These are phyloP conservation scores for Parsonsia alboflavescens DNA, from an alignment of 257 asterid species.

Conservation along the genomic window DNA sequence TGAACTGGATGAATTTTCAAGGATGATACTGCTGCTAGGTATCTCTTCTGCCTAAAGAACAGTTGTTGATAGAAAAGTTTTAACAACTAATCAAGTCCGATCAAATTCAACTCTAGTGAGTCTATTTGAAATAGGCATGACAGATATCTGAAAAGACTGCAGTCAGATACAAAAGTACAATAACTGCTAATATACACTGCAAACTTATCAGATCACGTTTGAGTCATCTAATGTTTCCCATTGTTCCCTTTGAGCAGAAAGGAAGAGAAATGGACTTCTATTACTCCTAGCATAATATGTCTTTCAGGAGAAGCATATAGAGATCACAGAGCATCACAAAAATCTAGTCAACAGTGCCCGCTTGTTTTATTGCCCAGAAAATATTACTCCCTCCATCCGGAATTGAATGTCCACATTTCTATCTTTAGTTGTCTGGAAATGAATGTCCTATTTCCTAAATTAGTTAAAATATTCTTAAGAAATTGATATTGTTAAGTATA, in stretches of 20 bases:
- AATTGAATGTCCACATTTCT: no score
- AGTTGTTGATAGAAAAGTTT: not conserved
- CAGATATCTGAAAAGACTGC: not conserved
- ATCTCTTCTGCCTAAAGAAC: constrained; percentile 11
- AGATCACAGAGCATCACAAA: not conserved
- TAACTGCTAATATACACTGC: not conserved
- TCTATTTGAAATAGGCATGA: not conserved
- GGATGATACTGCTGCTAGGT: not conserved
- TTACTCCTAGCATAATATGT: not conserved
- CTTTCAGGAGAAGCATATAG: not conserved
- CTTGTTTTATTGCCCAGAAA: not conserved
- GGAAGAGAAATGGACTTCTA: not conserved
- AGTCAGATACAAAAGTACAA: not conserved
- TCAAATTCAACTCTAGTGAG: not conserved
- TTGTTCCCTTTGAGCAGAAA: not conserved
- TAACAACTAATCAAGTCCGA: not conserved
- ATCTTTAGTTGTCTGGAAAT: no score
- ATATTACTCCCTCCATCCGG: no score
- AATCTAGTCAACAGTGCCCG: not conserved
- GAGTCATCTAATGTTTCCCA: not conserved
- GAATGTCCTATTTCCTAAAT: no score
- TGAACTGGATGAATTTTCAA: not conserved
- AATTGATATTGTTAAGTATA: no score
- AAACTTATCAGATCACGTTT: not conserved
- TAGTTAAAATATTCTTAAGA: no score